Evolutionary conservation across 805 yeast species (phyloP), one percentile per base, ranked within the genome.

Genomic region (Candida maesae): DNA sequence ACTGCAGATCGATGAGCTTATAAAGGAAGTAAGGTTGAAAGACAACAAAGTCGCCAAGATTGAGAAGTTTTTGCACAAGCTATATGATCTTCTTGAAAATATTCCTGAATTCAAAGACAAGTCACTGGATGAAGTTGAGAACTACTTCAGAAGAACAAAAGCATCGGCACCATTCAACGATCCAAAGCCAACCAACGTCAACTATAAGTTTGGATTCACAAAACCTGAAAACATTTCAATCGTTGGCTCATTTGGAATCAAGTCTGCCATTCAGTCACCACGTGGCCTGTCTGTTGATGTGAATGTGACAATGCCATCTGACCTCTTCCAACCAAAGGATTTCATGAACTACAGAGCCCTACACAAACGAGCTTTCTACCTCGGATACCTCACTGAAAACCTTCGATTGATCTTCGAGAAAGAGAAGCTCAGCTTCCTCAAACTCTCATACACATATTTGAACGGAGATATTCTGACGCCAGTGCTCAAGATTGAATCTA

Each of bases 231-330:
- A 78, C 50, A 78, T 91, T 12, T 78, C 89, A 8, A 71, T 93
- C 29, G 83, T 87, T 8, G 98, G 99, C 1, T 80, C 95, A 6
- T 91, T 87, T 67, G 93, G 96, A 4, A 68, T 91, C 49, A 87
- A 87, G 53, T 80, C 95, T 1, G 88, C 84, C 3, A 81, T 86
- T 18, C 73, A 78, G 35, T 74, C 74, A 47, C 81, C 82, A 19
- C 56, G 63, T 27, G 84, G 85, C 0, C 69, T 78, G 59, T 67
- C 86, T 5, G 75, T 91, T 17, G 99, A 93, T 60, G 74, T 93
- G 21, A 72, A 84, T 24, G 69, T 91, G 30, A 80, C 86, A 4
- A 91, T 93, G 90, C 96, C 97, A 6, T 64, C 67, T 38, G 64
- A 66, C 20, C 59, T 84, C 35, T 84, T 93, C 57, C 89, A 84